Conservation (phyloP, 495 filamentous ascomycete genomes). For the Xylaria castorea region DNA sequence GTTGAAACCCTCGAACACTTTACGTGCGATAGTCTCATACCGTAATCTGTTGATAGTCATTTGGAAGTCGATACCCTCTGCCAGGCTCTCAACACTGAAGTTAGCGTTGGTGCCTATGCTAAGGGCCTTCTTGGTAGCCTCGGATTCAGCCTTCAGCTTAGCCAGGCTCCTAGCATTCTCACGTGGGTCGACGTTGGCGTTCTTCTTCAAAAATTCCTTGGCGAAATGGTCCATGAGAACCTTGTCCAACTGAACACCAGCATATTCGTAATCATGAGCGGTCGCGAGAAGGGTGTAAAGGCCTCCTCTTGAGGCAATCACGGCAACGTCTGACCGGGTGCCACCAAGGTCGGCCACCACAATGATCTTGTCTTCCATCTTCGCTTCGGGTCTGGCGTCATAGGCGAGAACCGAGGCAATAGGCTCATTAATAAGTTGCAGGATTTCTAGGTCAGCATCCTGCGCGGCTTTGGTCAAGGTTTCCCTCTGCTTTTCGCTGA, state of each 20-base stretch:
- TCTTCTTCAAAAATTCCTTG: constrained; percentile 94
- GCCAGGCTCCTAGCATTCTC: constrained; percentile 80
- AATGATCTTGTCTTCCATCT: constrained; percentile 81
- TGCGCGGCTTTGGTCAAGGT: constrained; percentile 79
- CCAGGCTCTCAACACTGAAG: constrained; percentile 88
- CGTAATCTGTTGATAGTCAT: constrained; percentile 90
- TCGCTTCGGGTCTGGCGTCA: constrained; percentile 81
- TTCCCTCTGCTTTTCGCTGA: constrained; percentile 81
- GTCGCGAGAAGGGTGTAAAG: constrained; percentile 97
- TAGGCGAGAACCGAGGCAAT: constrained; percentile 90
- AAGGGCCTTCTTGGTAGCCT: constrained; percentile 87
- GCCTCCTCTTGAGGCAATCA: constrained; percentile 87
- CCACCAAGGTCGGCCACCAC: constrained; percentile 94
- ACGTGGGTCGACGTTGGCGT: constrained; percentile 86
- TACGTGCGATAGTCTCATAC: constrained; percentile 86
- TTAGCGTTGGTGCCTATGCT: constrained; percentile 85
- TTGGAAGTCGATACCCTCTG: constrained; percentile 87
- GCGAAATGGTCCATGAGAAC: constrained; percentile 94
- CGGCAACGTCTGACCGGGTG: constrained; percentile 88
- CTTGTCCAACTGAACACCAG: constrained; percentile 81
- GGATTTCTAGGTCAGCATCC: constrained; percentile 82
- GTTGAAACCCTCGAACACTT: constrained; percentile 86
- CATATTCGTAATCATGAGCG: constrained; percentile 90
- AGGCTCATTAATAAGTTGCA: constrained; percentile 95
- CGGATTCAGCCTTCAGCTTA: constrained; percentile 90